Evolutionary conservation across 2,329 filamentous ascomycete species (phyloP), one percentile per base, ranked within the genome.

Genomic region (Elsinoe necatrix): DNA sequence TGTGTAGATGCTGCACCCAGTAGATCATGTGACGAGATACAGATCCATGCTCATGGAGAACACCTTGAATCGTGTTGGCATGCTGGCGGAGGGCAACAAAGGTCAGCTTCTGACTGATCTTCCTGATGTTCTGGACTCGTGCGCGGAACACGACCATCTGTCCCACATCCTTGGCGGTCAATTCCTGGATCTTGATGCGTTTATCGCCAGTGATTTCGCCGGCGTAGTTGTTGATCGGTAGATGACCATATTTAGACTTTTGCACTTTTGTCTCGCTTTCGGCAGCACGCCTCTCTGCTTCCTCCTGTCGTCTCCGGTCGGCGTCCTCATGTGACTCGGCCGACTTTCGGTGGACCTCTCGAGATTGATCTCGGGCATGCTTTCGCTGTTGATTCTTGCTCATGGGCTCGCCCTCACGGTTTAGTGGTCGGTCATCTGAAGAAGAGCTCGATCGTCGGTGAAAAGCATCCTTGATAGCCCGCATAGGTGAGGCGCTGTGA

Each of bases 51-150:
- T 80, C 75, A 59, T 82, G 75, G 39, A 96, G 75, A 2, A 95
- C 87, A 60, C 89, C 90, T 70, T 96, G 91, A 54, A 95, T 82
- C 21, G 89, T 93, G 62, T 81, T 78, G 11, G 87, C 83, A 72
- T 91, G 86, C 71, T 95, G 89, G 56, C 91, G 85, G 67, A 95
- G 86, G 58, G 95, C 80, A 42, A 95, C 75, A 70, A 95, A 95
- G 64, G 89, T 87, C 31, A 95, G 77, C 63, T 87, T 85, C 63
- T 87, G 80, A 67, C 89, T 92, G 74, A 95, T 80, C 63, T 86
- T 85, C 47, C 91, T 83, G 58, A 93, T 78, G 57, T 90, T 88
- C 69, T 92, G 86, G 18, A 93, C 75, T 31, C 88, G 80, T 34
- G 85, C 86, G 39, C 82, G 81, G 72, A 91, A 89, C 56, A 74